Evolutionary conservation across 2,329 filamentous ascomycete genomes (phyloP).

Genomic region (Colletotrichum tanaceti): DNA sequence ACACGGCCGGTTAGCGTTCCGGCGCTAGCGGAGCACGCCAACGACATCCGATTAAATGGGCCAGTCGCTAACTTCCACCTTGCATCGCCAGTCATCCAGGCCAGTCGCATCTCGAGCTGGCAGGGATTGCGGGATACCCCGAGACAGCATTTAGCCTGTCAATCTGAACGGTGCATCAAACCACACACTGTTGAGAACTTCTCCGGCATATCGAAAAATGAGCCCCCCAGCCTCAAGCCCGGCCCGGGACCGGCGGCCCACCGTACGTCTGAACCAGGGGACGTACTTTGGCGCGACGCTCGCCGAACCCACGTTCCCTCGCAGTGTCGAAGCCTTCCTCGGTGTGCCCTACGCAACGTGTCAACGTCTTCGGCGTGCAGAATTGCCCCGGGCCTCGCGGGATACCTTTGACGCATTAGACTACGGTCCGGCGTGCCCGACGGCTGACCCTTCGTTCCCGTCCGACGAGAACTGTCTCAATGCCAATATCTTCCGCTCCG

Average conservation of each 20-base stretch:
- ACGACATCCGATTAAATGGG: conserved; percentile 27
- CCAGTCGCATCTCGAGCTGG: not conserved
- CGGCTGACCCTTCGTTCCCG: conserved; percentile 45
- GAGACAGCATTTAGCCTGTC: not conserved
- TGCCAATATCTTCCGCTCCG: conserved; percentile 62
- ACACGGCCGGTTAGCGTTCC: conserved; percentile 25
- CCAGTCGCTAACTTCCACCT: not conserved
- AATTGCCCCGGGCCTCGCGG: conserved; percentile 46
- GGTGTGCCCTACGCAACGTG: conserved; percentile 62
- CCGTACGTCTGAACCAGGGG: conserved; percentile 52
- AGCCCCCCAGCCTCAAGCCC: not conserved
- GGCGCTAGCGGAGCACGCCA: conserved; percentile 30
- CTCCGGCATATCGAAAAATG: not conserved
- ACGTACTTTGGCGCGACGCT: conserved; percentile 54
- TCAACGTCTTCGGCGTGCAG: conserved; percentile 59
- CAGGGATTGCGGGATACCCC: not conserved
- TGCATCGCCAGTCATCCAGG: not conserved
- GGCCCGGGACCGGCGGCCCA: conserved; percentile 13
- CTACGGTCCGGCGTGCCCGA: conserved; percentile 55
- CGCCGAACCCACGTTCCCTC: conserved; percentile 50
- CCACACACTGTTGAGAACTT: not conserved
- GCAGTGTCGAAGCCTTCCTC: conserved; percentile 59
- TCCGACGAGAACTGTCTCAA: conserved; percentile 65
- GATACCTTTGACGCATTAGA: conserved; percentile 49
- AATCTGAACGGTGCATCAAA: not conserved